A percentile compares a stretch with the other conserved stretches of the same genome.
Evolutionary conservation across 495 filamentous ascomycete genomes (phyloP).

Genomic region (Chaetomium fimeti): DNA sequence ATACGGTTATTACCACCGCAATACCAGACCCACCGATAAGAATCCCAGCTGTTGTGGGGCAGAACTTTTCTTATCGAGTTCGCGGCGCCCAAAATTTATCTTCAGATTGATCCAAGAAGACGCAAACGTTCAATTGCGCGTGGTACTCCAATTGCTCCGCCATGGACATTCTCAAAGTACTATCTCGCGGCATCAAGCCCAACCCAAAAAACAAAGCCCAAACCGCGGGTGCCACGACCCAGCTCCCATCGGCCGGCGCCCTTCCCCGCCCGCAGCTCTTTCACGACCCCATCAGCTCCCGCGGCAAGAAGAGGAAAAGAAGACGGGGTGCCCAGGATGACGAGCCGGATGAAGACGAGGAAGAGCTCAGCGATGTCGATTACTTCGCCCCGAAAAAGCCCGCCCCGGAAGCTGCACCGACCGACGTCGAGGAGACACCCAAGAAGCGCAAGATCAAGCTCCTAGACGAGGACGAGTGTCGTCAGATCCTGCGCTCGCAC

Average conservation of each 20-base stretch:
- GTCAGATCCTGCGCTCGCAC: constrained; percentile 73
- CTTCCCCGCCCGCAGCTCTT: constrained; percentile 51
- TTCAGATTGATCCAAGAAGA: neutral
- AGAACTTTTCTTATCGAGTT: constrained; percentile 23
- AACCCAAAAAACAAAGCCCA: constrained; percentile 36
- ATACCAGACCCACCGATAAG: constrained; percentile 11
- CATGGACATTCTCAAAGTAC: constrained; percentile 67
- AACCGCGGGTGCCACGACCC: constrained; percentile 25
- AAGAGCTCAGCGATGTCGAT: constrained; percentile 43
- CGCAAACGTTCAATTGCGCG: neutral
- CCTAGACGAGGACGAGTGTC: constrained; percentile 64
- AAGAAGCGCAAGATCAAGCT: constrained; percentile 35
- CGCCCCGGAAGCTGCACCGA: constrained; percentile 13
- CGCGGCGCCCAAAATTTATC: constrained; percentile 18
- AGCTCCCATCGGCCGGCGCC: constrained; percentile 52
- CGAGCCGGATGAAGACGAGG: constrained; percentile 30
- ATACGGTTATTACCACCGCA: neutral
- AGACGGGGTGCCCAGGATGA: constrained; percentile 31
- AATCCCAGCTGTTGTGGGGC: constrained; percentile 17
- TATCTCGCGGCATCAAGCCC: constrained; percentile 61
- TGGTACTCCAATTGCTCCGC: constrained; percentile 10
- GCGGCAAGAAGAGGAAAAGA: constrained; percentile 54
- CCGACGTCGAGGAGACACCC: constrained; percentile 28
- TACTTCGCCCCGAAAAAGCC: constrained; percentile 48
- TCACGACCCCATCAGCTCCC: constrained; percentile 43